Base-by-base conservation (phyloP, 768 basidiomycete species). In the Inosperma sp. region DNA sequence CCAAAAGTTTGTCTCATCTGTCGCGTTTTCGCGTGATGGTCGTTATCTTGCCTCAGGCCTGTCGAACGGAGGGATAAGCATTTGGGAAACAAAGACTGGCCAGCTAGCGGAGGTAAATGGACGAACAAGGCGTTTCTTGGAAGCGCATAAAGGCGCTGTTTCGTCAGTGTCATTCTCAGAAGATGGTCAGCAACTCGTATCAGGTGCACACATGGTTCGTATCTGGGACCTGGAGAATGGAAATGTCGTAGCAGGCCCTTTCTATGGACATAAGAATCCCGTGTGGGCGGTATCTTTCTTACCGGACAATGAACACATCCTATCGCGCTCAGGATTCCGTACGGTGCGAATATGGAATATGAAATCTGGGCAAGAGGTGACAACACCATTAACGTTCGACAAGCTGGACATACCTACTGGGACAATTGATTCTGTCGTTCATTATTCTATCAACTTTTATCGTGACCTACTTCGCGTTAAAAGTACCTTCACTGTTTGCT, bases 301-400 rank as follows among this genome's bases (percentile, higher is more conserved):
- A n/a, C n/a, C n/a, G 22, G 43, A 52, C 30, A 44, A 45, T 5
- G 29, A 47, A 29, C 49, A 42, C 7, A 40, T 55, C 10, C 16
- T 48, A 9, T 51, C 54, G 3, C 49, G 49, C 6, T 55, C 54
- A 27, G 23, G 33, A n/a, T 45, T 47, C 31, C 34, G 45, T 5
- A 55, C 43, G 5, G 23, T 63, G 13, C 36, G 54, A 27, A 29
- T 64, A 25, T 64, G 62, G 63, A 34, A 56, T 34, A 49, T 49
- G n/a, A 27, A 21, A 16, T 53, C 49, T 10, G 51, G 53, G 42
- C 19, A 39, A 35, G 36, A 22, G 1, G 29, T 31, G 16, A 30
- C 30, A 22, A 29, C 29, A 22, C 21, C 31, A n/a, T n/a, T n/a
- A n/a, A n/a, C n/a, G n/a, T n/a, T n/a, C n/a, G n/a, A n/a, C n/a